These are phyloP conservation scores for Farysia itapuensis DNA, from an alignment of 1,284 basidiomycete species.

Conservation along the genomic window DNA sequence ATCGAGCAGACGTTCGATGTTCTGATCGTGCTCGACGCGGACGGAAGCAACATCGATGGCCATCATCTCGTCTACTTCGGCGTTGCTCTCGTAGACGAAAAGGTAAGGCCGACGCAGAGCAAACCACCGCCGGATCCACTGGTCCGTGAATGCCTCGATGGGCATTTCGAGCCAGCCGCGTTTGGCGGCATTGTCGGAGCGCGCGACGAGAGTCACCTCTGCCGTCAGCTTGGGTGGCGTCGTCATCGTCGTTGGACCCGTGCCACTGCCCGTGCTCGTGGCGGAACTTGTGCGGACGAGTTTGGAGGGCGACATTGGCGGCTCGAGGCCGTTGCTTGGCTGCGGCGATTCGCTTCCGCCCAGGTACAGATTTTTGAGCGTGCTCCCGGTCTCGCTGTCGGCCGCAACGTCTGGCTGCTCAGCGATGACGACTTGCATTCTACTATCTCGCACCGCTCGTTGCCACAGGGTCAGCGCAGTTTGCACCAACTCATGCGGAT, in stretches of 20 bases:
- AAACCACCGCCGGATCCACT: constrained; percentile 83
- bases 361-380: background rate
- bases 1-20: constrained; percentile 80
- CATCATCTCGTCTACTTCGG: constrained; percentile 75
- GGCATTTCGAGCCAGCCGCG: constrained; percentile 79
- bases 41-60: constrained; percentile 82
- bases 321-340: no score
- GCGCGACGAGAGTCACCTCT: constrained; percentile 25
- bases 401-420: constrained; percentile 8
- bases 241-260: background rate
- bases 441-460: constrained; percentile 24
- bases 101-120: constrained; percentile 83
- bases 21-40: constrained; percentile 80
- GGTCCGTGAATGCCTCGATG: constrained; percentile 73
- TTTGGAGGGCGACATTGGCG: background rate
- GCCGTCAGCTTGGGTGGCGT: constrained; percentile 33
- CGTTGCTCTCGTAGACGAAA: constrained; percentile 77
- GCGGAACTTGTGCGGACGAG: background rate
- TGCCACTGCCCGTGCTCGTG: background rate
- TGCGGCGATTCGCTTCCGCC: background rate
- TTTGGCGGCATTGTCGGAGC: constrained; percentile 78
- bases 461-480: constrained; percentile 36
- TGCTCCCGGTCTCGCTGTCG: background rate
- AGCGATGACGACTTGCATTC: constrained; percentile 25
- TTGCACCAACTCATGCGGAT: constrained; percentile 12